phyloP scores from a whole-genome alignment of 108 stramenopile genomes.

The Heterococcus sp. region DNA sequence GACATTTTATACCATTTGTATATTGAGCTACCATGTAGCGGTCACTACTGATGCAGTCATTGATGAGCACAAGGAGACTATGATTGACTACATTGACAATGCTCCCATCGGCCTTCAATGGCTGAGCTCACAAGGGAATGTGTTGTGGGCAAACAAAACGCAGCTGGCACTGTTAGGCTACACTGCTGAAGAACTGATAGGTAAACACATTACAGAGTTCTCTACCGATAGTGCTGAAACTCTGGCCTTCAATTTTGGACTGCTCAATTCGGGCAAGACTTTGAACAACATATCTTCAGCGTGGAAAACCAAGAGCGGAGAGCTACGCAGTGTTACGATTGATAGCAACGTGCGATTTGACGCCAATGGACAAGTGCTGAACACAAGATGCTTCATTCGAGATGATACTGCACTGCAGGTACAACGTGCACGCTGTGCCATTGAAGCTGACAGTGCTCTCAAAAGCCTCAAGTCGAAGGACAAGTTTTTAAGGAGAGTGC shows the following conservation, averaged over 20 bases:
- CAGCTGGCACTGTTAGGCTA: slow-evolving; percentile 61
- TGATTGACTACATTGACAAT: slow-evolving; percentile 59
- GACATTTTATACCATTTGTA: too few species aligned
- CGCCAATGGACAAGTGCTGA: slow-evolving; percentile 31
- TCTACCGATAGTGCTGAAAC: not conserved
- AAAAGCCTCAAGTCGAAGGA: not conserved
- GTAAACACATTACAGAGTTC: not conserved
- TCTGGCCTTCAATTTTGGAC: not conserved
- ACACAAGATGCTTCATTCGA: slow-evolving; percentile 64
- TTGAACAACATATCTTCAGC: not conserved
- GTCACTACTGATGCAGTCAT: too few species aligned
- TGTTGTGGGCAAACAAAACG: slow-evolving; percentile 11
- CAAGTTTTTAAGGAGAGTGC: not conserved
- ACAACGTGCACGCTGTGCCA: not conserved
- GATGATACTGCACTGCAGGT: slow-evolving; percentile 52
- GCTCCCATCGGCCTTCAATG: slow-evolving; percentile 66
- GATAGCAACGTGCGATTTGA: slow-evolving; percentile 61
- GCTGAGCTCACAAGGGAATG: slow-evolving; percentile 39
- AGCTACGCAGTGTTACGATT: slow-evolving; percentile 48
- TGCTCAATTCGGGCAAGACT: not conserved
- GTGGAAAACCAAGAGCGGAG: slow-evolving; percentile 46
- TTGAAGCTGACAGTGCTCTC: not conserved
- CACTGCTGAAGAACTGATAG: slow-evolving; percentile 57
- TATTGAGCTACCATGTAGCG: too few species aligned
- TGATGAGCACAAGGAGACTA: slow-evolving; percentile 13